Evolutionary conservation across 2,329 filamentous ascomycete species (phyloP), one percentile per base, ranked within the genome.

Genomic region (Diaporthe citri): DNA sequence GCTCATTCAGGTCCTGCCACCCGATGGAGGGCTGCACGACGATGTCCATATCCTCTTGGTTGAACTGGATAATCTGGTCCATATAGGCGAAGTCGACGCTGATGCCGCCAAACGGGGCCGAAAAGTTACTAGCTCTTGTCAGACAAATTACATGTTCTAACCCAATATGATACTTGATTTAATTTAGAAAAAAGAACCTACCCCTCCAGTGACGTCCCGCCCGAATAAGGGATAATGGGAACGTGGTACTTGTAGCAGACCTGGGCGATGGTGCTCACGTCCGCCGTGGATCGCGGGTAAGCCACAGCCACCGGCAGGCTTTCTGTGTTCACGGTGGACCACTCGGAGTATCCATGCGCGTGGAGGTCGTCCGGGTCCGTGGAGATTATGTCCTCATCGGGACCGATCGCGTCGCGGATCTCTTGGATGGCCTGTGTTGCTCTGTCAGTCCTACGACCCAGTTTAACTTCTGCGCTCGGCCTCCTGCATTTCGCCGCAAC

Each of bases 21-120:
- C 93, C 93, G 13, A 98, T 93, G 9, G 94, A 94, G 4, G 96
- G 96, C 82, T 98, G 96, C 4, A 98, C 95, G 6, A 97, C 94
- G 67, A 98, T 89, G 79, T 98, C 96, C 94, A 98, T 95, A 82
- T 98, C 96, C 5, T 94, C 93, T 78, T 94, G 92, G 82, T 97
- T 93, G 74, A 98, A 88, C 72, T 92, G 88, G 41, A 98, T 79
- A 36, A 98, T 93, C 79, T 92, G 87, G 82, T 97, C 93, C 96
- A 98, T 98, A 80, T 91, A 91, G 1, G 91, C 90, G 82, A 98
- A 98, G 81, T 98, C 96, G 69, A 98, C 93, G 78, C 94, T 96
- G 81, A 98, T 90, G 17, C 96, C 96, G 17, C 95, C 95, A 80
- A 93, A 93, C 0, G 95, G 95, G 20, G 95, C 94, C 0, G 94